Conservation (phyloP, 2,329 filamentous ascomycete species). For the Cladosporium colombiae region DNA sequence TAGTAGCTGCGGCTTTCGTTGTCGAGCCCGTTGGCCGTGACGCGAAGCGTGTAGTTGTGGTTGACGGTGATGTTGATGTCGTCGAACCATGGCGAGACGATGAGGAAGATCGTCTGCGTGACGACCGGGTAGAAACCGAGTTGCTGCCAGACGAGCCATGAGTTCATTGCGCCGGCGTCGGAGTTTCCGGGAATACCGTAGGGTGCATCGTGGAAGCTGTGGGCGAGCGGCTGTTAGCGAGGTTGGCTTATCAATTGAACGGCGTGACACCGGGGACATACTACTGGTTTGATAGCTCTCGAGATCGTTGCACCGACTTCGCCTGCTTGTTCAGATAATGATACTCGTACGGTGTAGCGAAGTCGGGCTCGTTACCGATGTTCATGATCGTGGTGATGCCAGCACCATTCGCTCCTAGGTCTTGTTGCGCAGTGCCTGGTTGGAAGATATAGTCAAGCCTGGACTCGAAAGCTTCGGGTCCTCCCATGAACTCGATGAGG, state of each 20-base stretch:
- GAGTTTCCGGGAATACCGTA: slow-evolving; percentile 37
- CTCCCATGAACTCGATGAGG: slow-evolving; percentile 48
- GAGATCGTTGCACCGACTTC: slow-evolving; percentile 30
- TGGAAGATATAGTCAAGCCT: slow-evolving; percentile 47
- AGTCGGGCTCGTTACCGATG: slow-evolving; percentile 39
- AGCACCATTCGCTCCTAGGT: slow-evolving; percentile 39
- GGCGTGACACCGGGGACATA: neutral
- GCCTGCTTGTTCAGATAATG: slow-evolving; percentile 37
- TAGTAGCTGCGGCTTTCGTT: slow-evolving; percentile 47
- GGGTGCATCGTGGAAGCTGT: slow-evolving; percentile 30
- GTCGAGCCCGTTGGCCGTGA: slow-evolving; percentile 49
- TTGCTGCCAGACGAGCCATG: slow-evolving; percentile 39
- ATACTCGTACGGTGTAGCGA: slow-evolving; percentile 38
- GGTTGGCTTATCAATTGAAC: neutral
- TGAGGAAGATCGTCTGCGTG: slow-evolving; percentile 55
- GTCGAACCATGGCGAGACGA: slow-evolving; percentile 30
- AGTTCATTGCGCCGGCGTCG: slow-evolving; percentile 37
- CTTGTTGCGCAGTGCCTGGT: slow-evolving; percentile 39
- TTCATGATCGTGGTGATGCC: slow-evolving; percentile 42
- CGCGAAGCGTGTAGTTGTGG: slow-evolving; percentile 43
- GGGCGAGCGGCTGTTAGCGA: slow-evolving; percentile 22
- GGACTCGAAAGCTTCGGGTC: slow-evolving; percentile 40
- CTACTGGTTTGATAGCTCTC: slow-evolving; percentile 32
- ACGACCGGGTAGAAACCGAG: slow-evolving; percentile 38
- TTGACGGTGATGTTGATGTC: slow-evolving; percentile 36